These are phyloP conservation scores for Eragrostis nindensis DNA, from an alignment of 176 grass and related monocot genomes.

Conservation along the genomic window DNA sequence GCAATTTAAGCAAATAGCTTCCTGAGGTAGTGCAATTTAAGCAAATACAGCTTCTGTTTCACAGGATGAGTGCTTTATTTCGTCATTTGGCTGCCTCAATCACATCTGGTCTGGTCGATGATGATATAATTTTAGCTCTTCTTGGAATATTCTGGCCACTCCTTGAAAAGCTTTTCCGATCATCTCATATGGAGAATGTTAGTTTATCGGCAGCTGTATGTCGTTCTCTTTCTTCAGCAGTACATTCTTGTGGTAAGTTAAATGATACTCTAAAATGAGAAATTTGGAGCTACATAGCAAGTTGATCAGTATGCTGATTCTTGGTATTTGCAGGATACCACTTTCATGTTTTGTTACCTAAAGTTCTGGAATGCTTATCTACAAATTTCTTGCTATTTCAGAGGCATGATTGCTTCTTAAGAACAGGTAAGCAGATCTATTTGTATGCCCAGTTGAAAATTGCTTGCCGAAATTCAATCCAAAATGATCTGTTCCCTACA, in stretches of 20 bases:
- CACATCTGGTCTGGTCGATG: constrained; percentile 61
- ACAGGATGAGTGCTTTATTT: constrained; percentile 91
- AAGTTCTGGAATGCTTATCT: constrained; percentile 85
- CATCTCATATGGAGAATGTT: constrained; percentile 83
- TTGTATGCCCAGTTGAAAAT: constrained; percentile 1
- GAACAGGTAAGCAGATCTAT: constrained; percentile 63
- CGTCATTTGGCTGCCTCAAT: constrained; percentile 57
- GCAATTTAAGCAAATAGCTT: no score
- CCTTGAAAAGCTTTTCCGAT: constrained; percentile 81
- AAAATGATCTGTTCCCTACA: background rate
- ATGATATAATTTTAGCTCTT: constrained; percentile 75
- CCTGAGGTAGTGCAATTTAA: no score
- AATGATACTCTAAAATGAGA: constrained; percentile 30
- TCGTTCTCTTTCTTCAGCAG: constrained; percentile 79
- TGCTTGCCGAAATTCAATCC: background rate
- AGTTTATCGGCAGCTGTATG: constrained; percentile 82
- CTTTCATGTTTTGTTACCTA: constrained; percentile 72
- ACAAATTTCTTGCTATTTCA: constrained; percentile 87
- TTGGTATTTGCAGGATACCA: constrained; percentile 65
- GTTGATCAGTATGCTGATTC: constrained; percentile 18
- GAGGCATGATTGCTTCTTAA: constrained; percentile 93
- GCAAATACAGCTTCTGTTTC: constrained; percentile 32
- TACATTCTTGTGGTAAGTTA: constrained; percentile 81
- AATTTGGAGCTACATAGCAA: constrained; percentile 34
- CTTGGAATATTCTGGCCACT: constrained; percentile 88